Evolutionary conservation across 495 filamentous ascomycete species (phyloP).

Genomic region (Niebla homalea): DNA sequence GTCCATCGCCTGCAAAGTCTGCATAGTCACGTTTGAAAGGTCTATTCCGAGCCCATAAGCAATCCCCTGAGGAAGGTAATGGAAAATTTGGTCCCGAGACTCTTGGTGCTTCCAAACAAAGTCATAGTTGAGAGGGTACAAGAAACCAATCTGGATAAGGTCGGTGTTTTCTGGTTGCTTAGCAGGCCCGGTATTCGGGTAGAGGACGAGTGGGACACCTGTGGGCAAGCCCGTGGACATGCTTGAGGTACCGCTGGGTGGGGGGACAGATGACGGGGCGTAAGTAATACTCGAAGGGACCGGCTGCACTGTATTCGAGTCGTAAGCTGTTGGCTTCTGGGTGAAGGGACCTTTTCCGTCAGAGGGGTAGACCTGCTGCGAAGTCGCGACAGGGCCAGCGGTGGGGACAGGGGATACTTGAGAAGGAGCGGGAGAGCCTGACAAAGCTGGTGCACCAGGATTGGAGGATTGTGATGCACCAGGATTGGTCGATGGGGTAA

Average conservation of each 20-base stretch:
- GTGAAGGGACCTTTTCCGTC: slow-evolving; percentile 9
- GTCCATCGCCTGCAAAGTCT: slow-evolving; percentile 64
- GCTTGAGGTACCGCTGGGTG: neutral
- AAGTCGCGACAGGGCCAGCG: neutral
- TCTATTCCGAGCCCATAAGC: slow-evolving; percentile 47
- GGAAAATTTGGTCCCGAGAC: slow-evolving; percentile 78
- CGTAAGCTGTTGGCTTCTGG: slow-evolving; percentile 13
- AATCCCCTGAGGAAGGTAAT: slow-evolving; percentile 62
- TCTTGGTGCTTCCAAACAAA: slow-evolving; percentile 59
- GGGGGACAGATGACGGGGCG: slow-evolving; percentile 7
- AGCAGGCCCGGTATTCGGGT: slow-evolving; percentile 6
- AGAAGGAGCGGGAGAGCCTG: neutral
- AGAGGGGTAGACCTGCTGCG: slow-evolving; percentile 4
- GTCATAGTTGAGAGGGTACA: slow-evolving; percentile 61
- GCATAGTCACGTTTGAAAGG: slow-evolving; percentile 44
- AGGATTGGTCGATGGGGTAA: neutral
- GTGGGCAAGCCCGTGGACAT: slow-evolving; percentile 8
- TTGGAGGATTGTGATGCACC: too few species aligned
- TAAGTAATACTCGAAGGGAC: slow-evolving; percentile 14
- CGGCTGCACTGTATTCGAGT: slow-evolving; percentile 10
- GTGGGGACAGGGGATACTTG: neutral
- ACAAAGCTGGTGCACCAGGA: too few species aligned
- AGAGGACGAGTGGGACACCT: slow-evolving; percentile 22
- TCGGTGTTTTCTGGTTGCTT: slow-evolving; percentile 45
- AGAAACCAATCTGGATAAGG: slow-evolving; percentile 76